Base-by-base conservation (phyloP, 352 stramenopile species). In the Phytophthora citricola region DNA sequence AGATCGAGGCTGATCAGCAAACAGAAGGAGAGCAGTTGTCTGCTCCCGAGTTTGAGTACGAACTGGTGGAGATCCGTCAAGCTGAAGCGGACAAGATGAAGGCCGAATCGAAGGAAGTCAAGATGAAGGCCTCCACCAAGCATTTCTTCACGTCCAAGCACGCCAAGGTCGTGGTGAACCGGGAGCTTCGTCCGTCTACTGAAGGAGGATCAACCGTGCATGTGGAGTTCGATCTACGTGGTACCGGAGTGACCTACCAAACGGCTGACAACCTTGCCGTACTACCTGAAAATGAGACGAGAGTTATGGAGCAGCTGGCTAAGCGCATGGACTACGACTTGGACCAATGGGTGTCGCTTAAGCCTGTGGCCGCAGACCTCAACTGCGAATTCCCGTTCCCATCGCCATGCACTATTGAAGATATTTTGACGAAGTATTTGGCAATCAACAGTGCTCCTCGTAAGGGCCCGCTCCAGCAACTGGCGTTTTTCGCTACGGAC, bases 211-310 rank as follows among this genome's bases (percentile, higher is more conserved):
- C 85, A 22, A 98, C 92, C 2, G 63, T 90, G 10, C 94, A 98
- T 70, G 66, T 98, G 6, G 93, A 98, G 66, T 74, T 98, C 26
- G 87, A 97, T 52, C 54, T 98, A 40, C 79, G 81, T 20, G 81
- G 85, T 55, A 92, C 88, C 3, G 85, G 82, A 27, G 48, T 97
- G n/a, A 82, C 82, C 20, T 99, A 99, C 62, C 44, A 89, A 40
- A 98, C 95, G 12, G 96, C 95, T 1, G 96, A 99, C 74, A 98
- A 98, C 71, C 63, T 98, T 24, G 94, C 92, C 1, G 85, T 98
- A 31, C 65, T 98, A n/a, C 90, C 95, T 0, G 90, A 95, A 58
- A 98, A 98, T 75, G 60, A 90, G 15, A 43, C 68, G 5, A 66
- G 51, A 0, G 74, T 93, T 4, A 96, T 99, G 0, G 83, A 95